Base-by-base conservation (phyloP, 2,329 filamentous ascomycete genomes). In the Alternaria conjuncta region DNA sequence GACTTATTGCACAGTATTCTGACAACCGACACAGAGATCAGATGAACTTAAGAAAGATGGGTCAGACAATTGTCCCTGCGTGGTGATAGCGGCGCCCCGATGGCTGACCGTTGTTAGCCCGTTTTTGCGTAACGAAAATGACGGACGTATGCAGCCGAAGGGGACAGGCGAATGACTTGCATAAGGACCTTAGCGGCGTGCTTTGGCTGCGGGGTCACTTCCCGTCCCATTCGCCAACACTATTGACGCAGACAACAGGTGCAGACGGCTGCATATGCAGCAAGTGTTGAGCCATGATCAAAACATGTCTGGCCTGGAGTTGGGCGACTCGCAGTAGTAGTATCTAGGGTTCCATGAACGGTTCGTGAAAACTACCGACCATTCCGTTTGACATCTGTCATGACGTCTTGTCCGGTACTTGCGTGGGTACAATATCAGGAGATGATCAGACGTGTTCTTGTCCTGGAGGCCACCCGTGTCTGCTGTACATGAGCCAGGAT, bases 111-210 rank as follows among this genome's bases (percentile, higher is more conserved):
- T 25, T 69, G 71, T 74, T 78, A 77, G 74, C 64, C 67, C 65
- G 70, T 67, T 72, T 63, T 70, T 66, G 68, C 56, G 61, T 63
- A 63, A 61, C 46, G 56, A 68, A 67, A 47, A 32, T 54, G 57
- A 65, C 68, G 69, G 71, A 55, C 64, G 57, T 50, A 67, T 61
- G 69, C 61, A 68, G 67, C 71, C 71, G 68, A 71, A 69, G 66
- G 70, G 68, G 71, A 70, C 64, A 67, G 68, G 72, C 68, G 69
- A 75, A 74, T 79, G 76, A 77, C 76, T 77, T 79, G 76, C 76
- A 79, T 73, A 71, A 66, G 36, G 36, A 18, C 36, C 36, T 70
- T 78, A 77, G 75, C 71, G 71, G 67, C 69, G 66, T 68, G 67
- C 58, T 61, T 62, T 66, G 60, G 68, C 64, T 69, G 77, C 72